These are phyloP conservation scores for bread wheat (Triticum aestivum) DNA, from an alignment of 176 grass and related monocot species.

Conservation along the genomic window IWGSC_CS_RefSeq_v2.1 NC_057797.1:56829546-56830045, in stretches of 20 bases:
- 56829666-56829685: too few relatives aligned
- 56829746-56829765: neutral
- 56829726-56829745: too few relatives aligned
- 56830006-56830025: neutral
- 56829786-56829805: neutral
- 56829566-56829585: neutral
- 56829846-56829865: neutral
- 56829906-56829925: neutral
- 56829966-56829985: neutral
- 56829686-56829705: too few relatives aligned
- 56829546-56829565: too few relatives aligned
- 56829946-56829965: neutral
- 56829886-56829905: neutral
- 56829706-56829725: too few relatives aligned
- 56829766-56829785: neutral
- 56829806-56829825: neutral
- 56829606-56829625: neutral
- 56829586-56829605: neutral
- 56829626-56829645: neutral
- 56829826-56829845: neutral
- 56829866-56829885: neutral
- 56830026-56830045: neutral
- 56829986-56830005: neutral
- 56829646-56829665: too few relatives aligned
- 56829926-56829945: neutral